phyloP scores from a whole-genome alignment of 768 basidiomycete species.

The Dendrothele bispora region DNA sequence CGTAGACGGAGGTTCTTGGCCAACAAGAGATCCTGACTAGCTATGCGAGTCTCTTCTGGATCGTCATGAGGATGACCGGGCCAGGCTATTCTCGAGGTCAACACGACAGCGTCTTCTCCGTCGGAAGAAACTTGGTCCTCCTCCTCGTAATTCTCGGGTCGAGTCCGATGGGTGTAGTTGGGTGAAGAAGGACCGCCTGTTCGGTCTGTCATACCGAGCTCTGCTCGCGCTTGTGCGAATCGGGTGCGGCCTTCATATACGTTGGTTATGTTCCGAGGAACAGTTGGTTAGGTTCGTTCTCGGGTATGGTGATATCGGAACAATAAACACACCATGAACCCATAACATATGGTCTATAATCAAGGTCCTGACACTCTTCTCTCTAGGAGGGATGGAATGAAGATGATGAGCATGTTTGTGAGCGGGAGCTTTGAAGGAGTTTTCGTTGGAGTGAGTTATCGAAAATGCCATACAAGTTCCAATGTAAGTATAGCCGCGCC shows the following conservation, averaged over 20 bases:
- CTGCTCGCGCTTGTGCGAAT: slow-evolving; percentile 81
- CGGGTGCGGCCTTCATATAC: slow-evolving; percentile 55
- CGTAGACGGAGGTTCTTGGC: slow-evolving; percentile 67
- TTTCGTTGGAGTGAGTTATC: slow-evolving; percentile 9
- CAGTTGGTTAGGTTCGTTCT: not conserved
- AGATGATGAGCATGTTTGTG: slow-evolving; percentile 89
- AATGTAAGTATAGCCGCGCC: too few relatives aligned
- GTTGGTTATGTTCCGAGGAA: not conserved
- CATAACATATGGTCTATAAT: slow-evolving; percentile 88
- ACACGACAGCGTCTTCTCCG: slow-evolving; percentile 54
- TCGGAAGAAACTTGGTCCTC: slow-evolving; percentile 68
- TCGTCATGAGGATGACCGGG: slow-evolving; percentile 45
- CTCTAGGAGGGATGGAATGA: slow-evolving; percentile 82
- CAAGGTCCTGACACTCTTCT: slow-evolving; percentile 86
- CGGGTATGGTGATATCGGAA: not conserved
- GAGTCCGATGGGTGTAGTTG: slow-evolving; percentile 61
- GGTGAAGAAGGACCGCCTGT: slow-evolving; percentile 65
- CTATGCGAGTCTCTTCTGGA: slow-evolving; percentile 58
- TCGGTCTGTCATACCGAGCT: slow-evolving; percentile 83
- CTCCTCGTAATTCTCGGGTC: slow-evolving; percentile 78
- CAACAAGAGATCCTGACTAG: slow-evolving; percentile 58
- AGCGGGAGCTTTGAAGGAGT: slow-evolving; percentile 66
- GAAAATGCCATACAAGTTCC: too few relatives aligned
- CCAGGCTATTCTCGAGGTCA: slow-evolving; percentile 52
- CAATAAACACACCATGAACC: slow-evolving; percentile 68